A percentile compares a stretch with the other conserved stretches of the same genome.
Evolutionary conservation across 2,329 filamentous ascomycete species (phyloP).

Genomic region (Verticillium dahliae): DNA sequence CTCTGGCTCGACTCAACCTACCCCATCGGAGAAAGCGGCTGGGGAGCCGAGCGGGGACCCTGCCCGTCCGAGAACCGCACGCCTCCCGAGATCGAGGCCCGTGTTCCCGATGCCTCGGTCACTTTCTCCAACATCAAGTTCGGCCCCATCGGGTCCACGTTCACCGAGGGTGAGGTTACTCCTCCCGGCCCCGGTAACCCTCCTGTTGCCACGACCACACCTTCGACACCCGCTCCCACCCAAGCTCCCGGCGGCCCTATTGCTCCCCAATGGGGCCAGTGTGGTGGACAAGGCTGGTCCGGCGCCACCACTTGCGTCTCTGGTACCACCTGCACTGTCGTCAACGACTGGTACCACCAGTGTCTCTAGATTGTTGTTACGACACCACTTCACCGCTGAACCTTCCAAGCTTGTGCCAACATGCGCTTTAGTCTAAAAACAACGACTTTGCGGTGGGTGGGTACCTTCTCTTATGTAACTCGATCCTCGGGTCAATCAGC

Average conservation of each 20-base stretch:
- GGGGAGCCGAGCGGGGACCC: constrained; percentile 46
- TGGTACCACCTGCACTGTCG: constrained; percentile 26
- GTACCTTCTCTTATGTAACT: no score
- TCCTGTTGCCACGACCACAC: background rate
- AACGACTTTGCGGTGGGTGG: no score
- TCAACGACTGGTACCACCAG: constrained; percentile 35
- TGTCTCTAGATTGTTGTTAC: constrained; percentile 15
- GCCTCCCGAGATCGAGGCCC: constrained; percentile 41
- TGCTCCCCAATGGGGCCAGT: constrained; percentile 26
- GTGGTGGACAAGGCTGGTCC: constrained; percentile 26
- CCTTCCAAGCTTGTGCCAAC: no score
- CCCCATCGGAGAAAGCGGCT: constrained; percentile 39
- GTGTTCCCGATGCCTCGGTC: constrained; percentile 41
- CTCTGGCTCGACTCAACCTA: constrained; percentile 67
- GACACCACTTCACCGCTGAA: no score
- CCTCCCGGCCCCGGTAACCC: background rate
- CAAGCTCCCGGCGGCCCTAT: constrained; percentile 7
- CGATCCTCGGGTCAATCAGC: no score
- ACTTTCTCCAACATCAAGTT: constrained; percentile 45
- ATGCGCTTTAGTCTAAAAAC: no score
- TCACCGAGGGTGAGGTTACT: constrained; percentile 10
- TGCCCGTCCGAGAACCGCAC: constrained; percentile 46
- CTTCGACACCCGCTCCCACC: background rate
- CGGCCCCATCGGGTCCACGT: constrained; percentile 49
- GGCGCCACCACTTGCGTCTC: constrained; percentile 28